phyloP scores from a whole-genome alignment of 1,284 basidiomycete genomes.

The Ustilago hordei region DNA sequence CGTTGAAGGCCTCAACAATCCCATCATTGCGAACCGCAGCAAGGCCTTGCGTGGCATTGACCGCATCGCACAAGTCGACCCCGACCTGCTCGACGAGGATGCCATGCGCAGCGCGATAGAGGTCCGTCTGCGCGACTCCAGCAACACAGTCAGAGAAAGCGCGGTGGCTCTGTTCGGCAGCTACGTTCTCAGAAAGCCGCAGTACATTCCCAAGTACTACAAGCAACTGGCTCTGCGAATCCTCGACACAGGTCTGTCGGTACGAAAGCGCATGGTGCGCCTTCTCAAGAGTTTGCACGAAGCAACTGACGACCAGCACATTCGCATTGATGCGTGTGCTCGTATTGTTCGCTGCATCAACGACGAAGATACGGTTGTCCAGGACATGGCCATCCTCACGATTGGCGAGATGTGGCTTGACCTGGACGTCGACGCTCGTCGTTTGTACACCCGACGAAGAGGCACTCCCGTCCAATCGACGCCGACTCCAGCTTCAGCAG shows the following conservation, averaged over 20 bases:
- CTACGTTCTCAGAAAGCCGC: conserved; percentile 87
- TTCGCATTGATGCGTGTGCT: conserved; percentile 83
- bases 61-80: conserved; percentile 53
- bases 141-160: conserved; percentile 92
- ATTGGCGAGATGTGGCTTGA: conserved; percentile 89
- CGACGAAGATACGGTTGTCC: conserved; percentile 90
- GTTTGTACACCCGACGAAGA: conserved; percentile 24
- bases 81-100: conserved; percentile 47
- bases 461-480: conserved; percentile 20
- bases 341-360: conserved; percentile 84
- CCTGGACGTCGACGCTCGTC: conserved; percentile 40
- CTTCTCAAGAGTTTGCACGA: conserved; percentile 85
- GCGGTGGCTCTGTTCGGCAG: conserved; percentile 95
- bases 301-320: conserved; percentile 74
- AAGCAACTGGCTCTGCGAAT: conserved; percentile 86
- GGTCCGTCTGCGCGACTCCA: conserved; percentile 86
- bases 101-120: conserved; percentile 76
- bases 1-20: conserved; percentile 52
- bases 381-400: conserved; percentile 87
- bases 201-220: conserved; percentile 86
- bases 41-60: conserved; percentile 62
- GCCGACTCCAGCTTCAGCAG: conserved; percentile 5
- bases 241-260: conserved; percentile 89
- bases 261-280: conserved; percentile 94
- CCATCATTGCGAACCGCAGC: conserved; percentile 58